These are phyloP conservation scores for Chaetoscypha palmicola DNA, from an alignment of 2,329 filamentous ascomycete genomes.

Conservation along the genomic window DNA sequence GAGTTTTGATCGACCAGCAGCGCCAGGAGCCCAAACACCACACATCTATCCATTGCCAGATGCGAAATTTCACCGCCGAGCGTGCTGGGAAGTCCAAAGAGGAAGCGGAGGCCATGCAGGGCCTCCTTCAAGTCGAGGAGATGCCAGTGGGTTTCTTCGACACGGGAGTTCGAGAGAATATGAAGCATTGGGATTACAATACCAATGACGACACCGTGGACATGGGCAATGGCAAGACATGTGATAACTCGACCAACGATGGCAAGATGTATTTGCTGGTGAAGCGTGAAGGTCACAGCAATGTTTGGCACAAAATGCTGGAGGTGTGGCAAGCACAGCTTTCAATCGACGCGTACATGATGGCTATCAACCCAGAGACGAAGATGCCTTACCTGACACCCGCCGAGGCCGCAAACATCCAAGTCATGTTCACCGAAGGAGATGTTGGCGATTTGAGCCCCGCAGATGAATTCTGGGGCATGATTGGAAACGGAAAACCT, in stretches of 20 bases:
- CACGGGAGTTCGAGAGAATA: constrained; percentile 21
- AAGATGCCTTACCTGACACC: constrained; percentile 18
- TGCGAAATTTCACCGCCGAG: constrained; percentile 13
- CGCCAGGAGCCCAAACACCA: constrained; percentile 6
- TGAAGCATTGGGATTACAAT: constrained; percentile 16
- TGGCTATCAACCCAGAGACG: constrained; percentile 19
- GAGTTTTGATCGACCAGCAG: constrained; percentile 10
- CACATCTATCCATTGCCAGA: constrained; percentile 13
- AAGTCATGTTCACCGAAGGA: constrained; percentile 21
- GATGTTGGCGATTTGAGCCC: constrained; percentile 12
- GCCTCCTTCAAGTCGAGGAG: constrained; percentile 14
- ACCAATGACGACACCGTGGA: constrained; percentile 4
- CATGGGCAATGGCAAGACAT: neutral
- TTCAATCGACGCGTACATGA: constrained; percentile 21
- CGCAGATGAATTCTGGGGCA: constrained; percentile 20
- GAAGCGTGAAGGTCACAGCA: constrained; percentile 24
- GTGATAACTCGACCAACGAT: constrained; percentile 10
- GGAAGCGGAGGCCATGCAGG: constrained; percentile 10
- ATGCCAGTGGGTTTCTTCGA: constrained; percentile 21
- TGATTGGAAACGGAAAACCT: constrained; percentile 21
- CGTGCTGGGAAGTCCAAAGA: neutral
- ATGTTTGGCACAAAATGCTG: constrained; percentile 29
- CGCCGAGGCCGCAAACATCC: constrained; percentile 14
- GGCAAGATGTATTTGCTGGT: constrained; percentile 24
- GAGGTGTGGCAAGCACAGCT: constrained; percentile 28